phyloP scores from a whole-genome alignment of 768 basidiomycete species.

The Rhodotorula kratochvilovae region DNA sequence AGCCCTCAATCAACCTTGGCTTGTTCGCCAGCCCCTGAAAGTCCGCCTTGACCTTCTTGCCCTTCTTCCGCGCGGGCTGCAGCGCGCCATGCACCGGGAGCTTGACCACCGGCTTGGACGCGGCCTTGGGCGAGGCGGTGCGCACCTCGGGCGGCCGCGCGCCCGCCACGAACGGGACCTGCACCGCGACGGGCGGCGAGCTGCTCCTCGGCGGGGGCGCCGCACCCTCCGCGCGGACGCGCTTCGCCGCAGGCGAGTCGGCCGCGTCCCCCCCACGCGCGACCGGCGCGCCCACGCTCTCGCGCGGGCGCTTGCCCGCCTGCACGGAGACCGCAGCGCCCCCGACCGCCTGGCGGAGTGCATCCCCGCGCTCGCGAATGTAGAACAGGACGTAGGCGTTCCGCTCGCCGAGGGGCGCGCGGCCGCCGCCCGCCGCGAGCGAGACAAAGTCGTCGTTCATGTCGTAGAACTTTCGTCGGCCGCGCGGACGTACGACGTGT shows the following conservation, averaged over 20 bases:
- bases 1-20: constrained; percentile 2
- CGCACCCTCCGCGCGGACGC: neutral
- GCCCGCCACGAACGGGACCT: neutral
- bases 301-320: neutral
- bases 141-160: constrained; percentile 2
- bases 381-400: constrained; percentile 94
- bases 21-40: neutral
- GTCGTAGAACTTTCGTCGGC: constrained; percentile 71
- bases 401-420: constrained; percentile 59
- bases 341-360: neutral
- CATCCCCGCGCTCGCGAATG: constrained; percentile 58
- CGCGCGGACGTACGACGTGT: constrained; percentile 76
- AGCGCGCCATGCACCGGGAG: neutral
- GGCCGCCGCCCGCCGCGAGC: constrained; percentile 32
- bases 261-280: neutral
- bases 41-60: neutral
- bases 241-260: neutral
- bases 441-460: constrained; percentile 87
- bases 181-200: neutral
- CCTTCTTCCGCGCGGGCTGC: neutral
- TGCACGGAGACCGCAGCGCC: no score
- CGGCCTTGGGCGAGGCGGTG: neutral
- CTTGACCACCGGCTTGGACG: neutral
- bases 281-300: neutral
- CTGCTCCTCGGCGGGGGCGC: neutral